A percentile compares a stretch with the other conserved stretches of the same genome.
Conservation (phyloP, 2,329 filamentous ascomycete species). For the Aspergillus candidus region DNA sequence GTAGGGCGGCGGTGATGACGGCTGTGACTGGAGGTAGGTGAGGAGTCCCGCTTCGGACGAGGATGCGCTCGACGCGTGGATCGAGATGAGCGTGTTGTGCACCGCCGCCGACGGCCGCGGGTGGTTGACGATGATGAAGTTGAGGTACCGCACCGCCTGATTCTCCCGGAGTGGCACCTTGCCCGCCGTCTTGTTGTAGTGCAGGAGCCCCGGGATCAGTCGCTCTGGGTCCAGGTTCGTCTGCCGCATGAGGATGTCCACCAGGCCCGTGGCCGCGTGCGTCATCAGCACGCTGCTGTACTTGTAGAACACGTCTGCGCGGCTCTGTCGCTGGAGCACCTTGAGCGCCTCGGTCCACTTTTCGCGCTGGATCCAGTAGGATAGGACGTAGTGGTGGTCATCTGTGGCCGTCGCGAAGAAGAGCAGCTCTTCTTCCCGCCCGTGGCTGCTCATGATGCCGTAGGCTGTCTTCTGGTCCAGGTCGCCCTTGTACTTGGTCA, state of each 20-base stretch:
- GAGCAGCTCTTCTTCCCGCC: constrained; percentile 83
- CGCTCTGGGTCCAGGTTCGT: constrained; percentile 75
- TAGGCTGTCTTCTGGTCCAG: constrained; percentile 89
- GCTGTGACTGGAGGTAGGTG: constrained; percentile 84
- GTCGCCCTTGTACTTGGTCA: constrained; percentile 75
- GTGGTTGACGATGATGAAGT: constrained; percentile 80
- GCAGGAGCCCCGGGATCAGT: constrained; percentile 86
- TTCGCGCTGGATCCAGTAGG: constrained; percentile 96
- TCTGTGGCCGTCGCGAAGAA: constrained; percentile 84
- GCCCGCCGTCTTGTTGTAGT: constrained; percentile 69
- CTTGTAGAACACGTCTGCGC: constrained; percentile 88
- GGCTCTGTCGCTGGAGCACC: constrained; percentile 87
- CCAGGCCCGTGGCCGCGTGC: constrained; percentile 73
- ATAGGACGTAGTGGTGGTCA: constrained; percentile 90
- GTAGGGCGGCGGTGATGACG: constrained; percentile 75
- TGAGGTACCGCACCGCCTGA: constrained; percentile 88
- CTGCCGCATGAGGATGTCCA: constrained; percentile 95
- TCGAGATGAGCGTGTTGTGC: constrained; percentile 94
- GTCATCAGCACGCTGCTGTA: constrained; percentile 97
- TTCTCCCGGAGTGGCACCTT: constrained; percentile 66
- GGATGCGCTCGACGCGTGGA: constrained; percentile 82
- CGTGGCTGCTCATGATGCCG: constrained; percentile 92
- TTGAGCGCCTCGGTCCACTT: constrained; percentile 80
- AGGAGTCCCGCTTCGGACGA: constrained; percentile 79
- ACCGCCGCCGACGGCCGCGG: constrained; percentile 76